These are phyloP conservation scores for Leccinum longicurvipes DNA, from an alignment of 768 basidiomycete genomes.

Conservation along the genomic window DNA sequence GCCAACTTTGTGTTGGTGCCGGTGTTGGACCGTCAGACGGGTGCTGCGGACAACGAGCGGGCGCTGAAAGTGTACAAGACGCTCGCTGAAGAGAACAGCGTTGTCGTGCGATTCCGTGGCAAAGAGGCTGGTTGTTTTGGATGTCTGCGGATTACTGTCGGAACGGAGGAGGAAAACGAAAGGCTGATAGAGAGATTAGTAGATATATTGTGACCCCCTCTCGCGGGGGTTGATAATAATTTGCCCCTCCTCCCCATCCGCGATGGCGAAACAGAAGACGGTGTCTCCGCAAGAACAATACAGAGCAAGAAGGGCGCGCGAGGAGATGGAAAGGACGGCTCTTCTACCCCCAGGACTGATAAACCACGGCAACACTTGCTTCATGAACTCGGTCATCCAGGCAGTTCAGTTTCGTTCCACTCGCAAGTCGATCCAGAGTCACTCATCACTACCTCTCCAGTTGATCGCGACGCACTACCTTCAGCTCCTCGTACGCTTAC, in stretches of 20 bases:
- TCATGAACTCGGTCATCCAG: conserved; percentile 94
- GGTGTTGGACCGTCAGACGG: conserved; percentile 22
- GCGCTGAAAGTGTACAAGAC: conserved; percentile 68
- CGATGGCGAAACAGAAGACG: conserved; percentile 51
- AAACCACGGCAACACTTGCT: conserved; percentile 90
- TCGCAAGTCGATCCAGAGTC: no score
- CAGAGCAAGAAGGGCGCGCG: conserved; percentile 52
- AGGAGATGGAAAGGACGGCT: conserved; percentile 59
- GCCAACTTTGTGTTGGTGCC: neutral
- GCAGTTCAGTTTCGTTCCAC: conserved; percentile 31
- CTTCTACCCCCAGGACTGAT: conserved; percentile 69
- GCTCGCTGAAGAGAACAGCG: conserved; percentile 79
- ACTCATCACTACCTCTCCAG: conserved; percentile 31
- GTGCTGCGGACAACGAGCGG: conserved; percentile 52
- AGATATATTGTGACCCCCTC: conserved; percentile 36
- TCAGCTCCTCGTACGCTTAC: conserved; percentile 54
- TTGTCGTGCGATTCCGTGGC: conserved; percentile 91
- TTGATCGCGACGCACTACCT: conserved; percentile 65
- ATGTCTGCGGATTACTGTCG: conserved; percentile 87
- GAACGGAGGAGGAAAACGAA: conserved; percentile 76
- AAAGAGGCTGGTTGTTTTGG: conserved; percentile 81
- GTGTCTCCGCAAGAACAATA: conserved; percentile 64
- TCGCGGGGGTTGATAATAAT: neutral
- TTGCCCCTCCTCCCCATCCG: neutral
- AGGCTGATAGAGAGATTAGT: conserved; percentile 53